A percentile compares a stretch with the other conserved stretches of the same genome.
Evolutionary conservation across 2,329 filamentous ascomycete genomes (phyloP).

Genomic region (Escovopsis sp.): DNA sequence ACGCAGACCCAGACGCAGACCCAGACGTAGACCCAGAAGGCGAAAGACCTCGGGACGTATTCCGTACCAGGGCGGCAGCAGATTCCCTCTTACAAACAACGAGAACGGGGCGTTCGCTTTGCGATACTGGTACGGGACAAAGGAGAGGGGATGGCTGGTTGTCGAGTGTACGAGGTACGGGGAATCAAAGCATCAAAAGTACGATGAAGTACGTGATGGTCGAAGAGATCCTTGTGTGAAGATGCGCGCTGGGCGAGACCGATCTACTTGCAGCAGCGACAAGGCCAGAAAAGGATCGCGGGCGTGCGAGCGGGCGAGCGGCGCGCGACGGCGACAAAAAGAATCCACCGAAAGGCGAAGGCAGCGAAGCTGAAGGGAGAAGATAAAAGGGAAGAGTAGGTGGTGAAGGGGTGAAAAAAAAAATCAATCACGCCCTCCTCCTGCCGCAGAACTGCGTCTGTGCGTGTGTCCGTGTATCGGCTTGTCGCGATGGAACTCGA

Average conservation of each 20-base stretch:
- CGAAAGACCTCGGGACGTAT: conserved; percentile 3
- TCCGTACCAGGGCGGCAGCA: conserved; percentile 1
- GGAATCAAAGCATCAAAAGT: conserved; percentile 6
- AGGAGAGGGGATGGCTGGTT: background rate
- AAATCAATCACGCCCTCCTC: no score
- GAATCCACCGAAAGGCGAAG: no score
- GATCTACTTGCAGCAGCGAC: conserved; percentile 7
- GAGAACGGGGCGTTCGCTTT: background rate
- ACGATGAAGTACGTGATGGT: conserved; percentile 6
- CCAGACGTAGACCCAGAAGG: conserved; percentile 3
- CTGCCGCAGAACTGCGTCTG: no score
- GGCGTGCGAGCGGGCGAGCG: background rate
- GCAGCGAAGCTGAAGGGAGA: background rate
- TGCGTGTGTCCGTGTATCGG: no score
- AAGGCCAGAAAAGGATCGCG: background rate
- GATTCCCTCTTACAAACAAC: conserved; percentile 5
- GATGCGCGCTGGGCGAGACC: conserved; percentile 2
- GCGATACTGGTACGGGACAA: conserved; percentile 6
- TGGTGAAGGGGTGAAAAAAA: no score
- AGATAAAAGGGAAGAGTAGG: background rate
- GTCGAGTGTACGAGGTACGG: conserved; percentile 8
- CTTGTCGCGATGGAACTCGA: no score
- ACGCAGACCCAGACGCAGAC: conserved; percentile 4
- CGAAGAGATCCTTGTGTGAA: conserved; percentile 2
- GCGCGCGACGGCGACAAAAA: background rate